Conservation (phyloP, 768 basidiomycete genomes). For the Rhizopogon roseolus region DNA sequence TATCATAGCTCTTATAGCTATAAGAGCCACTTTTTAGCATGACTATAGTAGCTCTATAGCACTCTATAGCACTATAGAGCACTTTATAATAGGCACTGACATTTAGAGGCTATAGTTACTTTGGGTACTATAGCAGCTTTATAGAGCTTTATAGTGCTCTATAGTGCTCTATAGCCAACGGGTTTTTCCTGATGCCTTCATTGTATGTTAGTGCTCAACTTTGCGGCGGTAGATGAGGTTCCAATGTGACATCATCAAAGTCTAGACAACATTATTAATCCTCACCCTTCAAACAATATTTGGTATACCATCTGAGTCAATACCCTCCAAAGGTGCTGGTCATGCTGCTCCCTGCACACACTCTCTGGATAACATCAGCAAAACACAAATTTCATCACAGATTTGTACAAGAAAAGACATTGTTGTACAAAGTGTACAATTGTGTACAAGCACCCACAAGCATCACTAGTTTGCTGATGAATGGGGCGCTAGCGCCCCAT, state of each 20-base stretch:
- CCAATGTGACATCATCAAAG: background rate
- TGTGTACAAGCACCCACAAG: too few species aligned
- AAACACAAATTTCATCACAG: too few species aligned
- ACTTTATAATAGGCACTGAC: background rate
- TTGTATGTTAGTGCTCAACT: slow-evolving; percentile 7
- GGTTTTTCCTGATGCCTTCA: background rate
- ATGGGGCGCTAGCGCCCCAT: slow-evolving; percentile 8
- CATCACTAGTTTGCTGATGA: too few species aligned
- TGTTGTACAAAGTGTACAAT: too few species aligned
- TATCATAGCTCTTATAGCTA: too few species aligned
- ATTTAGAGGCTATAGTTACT: background rate
- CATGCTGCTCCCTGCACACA: slow-evolving; percentile 19
- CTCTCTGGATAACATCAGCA: too few species aligned
- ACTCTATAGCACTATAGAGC: too few species aligned
- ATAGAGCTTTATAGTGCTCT: too few species aligned
- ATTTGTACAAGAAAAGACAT: too few species aligned
- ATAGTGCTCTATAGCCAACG: too few species aligned
- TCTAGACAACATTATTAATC: background rate
- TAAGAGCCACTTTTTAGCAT: too few species aligned
- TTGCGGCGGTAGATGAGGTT: slow-evolving; percentile 2
- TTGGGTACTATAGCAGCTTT: background rate
- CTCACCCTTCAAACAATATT: background rate
- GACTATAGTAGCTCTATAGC: too few species aligned
- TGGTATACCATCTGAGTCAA: slow-evolving; percentile 9
- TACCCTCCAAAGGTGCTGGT: slow-evolving; percentile 13